These are phyloP conservation scores for Teunomyces stri DNA, from an alignment of 805 yeast species.

Conservation along the genomic window DNA sequence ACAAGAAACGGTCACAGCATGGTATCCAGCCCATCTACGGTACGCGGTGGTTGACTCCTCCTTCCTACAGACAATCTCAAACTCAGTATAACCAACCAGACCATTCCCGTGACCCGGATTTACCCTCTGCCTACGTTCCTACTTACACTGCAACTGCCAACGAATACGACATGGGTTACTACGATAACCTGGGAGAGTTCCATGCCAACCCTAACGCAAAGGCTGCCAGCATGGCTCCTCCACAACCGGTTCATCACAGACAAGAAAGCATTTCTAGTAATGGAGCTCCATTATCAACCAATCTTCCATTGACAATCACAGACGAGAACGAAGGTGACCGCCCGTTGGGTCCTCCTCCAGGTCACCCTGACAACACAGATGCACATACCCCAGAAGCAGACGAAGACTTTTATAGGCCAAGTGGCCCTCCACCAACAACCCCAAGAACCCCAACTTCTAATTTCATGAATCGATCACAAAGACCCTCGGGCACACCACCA, in stretches of 20 bases:
- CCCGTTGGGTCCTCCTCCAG: slow-evolving; percentile 5
- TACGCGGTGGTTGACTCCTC: slow-evolving; percentile 87
- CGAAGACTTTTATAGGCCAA: slow-evolving; percentile 5
- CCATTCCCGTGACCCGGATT: slow-evolving; percentile 38
- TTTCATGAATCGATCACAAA: slow-evolving; percentile 2
- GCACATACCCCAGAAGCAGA: slow-evolving; percentile 3
- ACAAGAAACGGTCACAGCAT: slow-evolving; percentile 47
- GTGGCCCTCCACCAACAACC: slow-evolving; percentile 4
- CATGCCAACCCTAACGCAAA: slow-evolving; percentile 35
- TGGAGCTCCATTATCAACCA: slow-evolving; percentile 14
- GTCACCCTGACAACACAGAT: background rate
- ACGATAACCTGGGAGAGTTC: slow-evolving; percentile 57
- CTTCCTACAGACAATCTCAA: slow-evolving; percentile 68
- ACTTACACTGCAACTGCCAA: slow-evolving; percentile 64
- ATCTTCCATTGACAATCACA: slow-evolving; percentile 6
- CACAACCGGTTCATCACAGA: slow-evolving; percentile 23
- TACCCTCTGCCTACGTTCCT: slow-evolving; percentile 53
- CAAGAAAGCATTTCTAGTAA: slow-evolving; percentile 10
- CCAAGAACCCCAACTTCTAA: slow-evolving; percentile 5
- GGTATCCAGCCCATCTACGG: slow-evolving; percentile 67
- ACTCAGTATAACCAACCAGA: slow-evolving; percentile 48
- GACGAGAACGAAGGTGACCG: slow-evolving; percentile 6
- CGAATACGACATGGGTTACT: slow-evolving; percentile 75
- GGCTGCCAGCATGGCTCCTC: slow-evolving; percentile 13
- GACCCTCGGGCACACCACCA: slow-evolving; percentile 7